Conservation (phyloP, 2,329 filamentous ascomycete genomes). For the Aspergillus texensis region DNA sequence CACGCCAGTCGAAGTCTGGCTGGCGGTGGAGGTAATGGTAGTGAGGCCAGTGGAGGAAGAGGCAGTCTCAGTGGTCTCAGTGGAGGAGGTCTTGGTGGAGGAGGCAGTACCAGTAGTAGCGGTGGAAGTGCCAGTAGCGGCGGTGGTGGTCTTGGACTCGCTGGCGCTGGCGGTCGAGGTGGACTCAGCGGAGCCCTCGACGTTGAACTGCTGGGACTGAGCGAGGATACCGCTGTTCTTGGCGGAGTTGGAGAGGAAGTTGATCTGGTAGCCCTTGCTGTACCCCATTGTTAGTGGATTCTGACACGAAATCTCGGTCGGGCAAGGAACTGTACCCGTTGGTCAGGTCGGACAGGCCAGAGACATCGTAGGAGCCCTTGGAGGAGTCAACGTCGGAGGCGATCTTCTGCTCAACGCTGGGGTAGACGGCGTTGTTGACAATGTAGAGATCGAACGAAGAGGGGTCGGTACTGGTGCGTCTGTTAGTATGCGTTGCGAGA, state of each 20-base stretch:
- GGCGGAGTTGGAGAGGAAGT: slow-evolving; percentile 37
- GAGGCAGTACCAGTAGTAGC: slow-evolving; percentile 15
- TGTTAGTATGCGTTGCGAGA: slow-evolving; percentile 2
- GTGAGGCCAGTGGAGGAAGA: slow-evolving; percentile 16
- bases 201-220: slow-evolving; percentile 41
- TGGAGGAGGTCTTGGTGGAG: slow-evolving; percentile 13
- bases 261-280: slow-evolving; percentile 45
- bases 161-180: slow-evolving; percentile 21
- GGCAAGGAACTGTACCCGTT: slow-evolving; percentile 23
- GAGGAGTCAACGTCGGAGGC: slow-evolving; percentile 40
- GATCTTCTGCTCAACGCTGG: slow-evolving; percentile 35
- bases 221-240: slow-evolving; percentile 46
- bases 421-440: slow-evolving; percentile 42
- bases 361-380: slow-evolving; percentile 39
- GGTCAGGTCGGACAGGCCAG: slow-evolving; percentile 28
- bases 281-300: slow-evolving; percentile 3
- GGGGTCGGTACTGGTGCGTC: slow-evolving; percentile 38
- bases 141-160: slow-evolving; percentile 12
- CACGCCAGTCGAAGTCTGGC: slow-evolving; percentile 7
- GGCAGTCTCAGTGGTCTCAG: slow-evolving; percentile 13
- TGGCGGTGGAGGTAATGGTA: neutral
- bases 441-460: slow-evolving; percentile 44
- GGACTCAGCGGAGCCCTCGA: slow-evolving; percentile 22
- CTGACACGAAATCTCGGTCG: neutral
- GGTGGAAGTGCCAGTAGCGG: slow-evolving; percentile 14